Evolutionary conservation across 345 rosid genomes (phyloP), one percentile per base, ranked within the genome.

Genomic region (Diplotaxis tenuifolia): DNA sequence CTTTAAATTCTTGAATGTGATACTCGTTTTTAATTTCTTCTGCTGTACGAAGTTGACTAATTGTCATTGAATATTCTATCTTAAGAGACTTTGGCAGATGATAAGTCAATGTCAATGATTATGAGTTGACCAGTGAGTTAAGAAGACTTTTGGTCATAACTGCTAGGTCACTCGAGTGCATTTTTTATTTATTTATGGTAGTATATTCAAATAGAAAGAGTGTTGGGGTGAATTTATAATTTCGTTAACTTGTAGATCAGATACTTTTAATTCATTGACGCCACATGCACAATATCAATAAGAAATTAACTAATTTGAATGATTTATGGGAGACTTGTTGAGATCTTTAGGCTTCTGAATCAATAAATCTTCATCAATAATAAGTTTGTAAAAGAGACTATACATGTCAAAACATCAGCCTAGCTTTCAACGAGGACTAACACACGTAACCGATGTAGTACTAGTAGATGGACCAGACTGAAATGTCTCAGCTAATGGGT

Each of bases 371-470:
- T n/a, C n/a, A n/a, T n/a, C n/a, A n/a, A n/a, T n/a, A n/a, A n/a
- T n/a, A n/a, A n/a, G n/a, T 57, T 7, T 23, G 1, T 7, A 3
- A 58, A 42, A 68, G 2, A 40, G 2, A 40, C 31, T 40, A 55
- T 23, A 9, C 28, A 22, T 55, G 1, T 36, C 4, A 49, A 49
- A 31, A n/a, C 31, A 68, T 45, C 23, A 59, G 52, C 36, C 16
- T 56, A 1, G 12, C 15, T 71, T 27, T 72, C 20, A 72, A 23
- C 55, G 63, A 73, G 63, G 63, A 38, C 19, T 55, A 53, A 64
- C 18, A 55, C 34, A 12, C 0, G 77, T 73, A 58, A 57, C n/a
- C 9, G 59, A 36, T 6, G 27, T 73, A 49, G 27, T 73, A 49
- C 53, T 21, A 47, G 61, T 45, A 65, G 68, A 57, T 1, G 36